Base-by-base conservation (phyloP, 2,329 filamentous ascomycete genomes). In the Fonsecaea pugnacius region DNA sequence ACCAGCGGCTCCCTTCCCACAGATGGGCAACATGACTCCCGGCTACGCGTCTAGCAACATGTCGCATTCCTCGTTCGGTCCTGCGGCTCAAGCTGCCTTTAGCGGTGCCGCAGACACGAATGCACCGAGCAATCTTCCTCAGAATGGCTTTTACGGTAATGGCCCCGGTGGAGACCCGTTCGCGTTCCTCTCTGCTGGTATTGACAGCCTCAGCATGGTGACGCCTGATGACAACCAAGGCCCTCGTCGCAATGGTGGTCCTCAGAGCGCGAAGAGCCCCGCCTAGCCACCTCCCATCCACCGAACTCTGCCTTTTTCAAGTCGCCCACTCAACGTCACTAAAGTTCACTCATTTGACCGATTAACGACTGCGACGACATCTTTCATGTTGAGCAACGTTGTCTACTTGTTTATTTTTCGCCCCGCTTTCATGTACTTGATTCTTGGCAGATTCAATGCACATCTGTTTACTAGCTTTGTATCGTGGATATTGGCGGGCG, bases 1-100 rank as follows among this genome's bases (percentile, higher is more conserved):
- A 35, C 89, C 91, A 38, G 89, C 88, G 62, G 88, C 88, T 2
- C 97, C 96, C 73, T 90, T 91, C 58, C 83, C 91, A 1, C 73
- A 73, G 5, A 80, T 80, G 78, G 77, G 77, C 50, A 77, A 79
- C 70, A 86, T 97, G 78, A 91, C 91, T 76, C 91, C 89, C 40
- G 90, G 92, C 72, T 96, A 88, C 71, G 88, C 88, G 64, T 89
- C 90, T 50, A 88, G 88, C 61, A 90, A 89, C 43, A 87, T 89
- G 58, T 89, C 92, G 71, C 92, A 95, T 78, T 90, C 91, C 27
- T 90, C 90, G 4, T 98, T 99, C 74, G 93, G 96, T 75, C 91
- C 93, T 68, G 91, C 92, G 67, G 92, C 94, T 16, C 94, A 98
- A 80, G 92, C 92, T 66, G 94, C 95, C 30, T 99, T 99, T 83